phyloP scores from a whole-genome alignment of 179 eudicot species.

The Beta macrorhiza region DNA sequence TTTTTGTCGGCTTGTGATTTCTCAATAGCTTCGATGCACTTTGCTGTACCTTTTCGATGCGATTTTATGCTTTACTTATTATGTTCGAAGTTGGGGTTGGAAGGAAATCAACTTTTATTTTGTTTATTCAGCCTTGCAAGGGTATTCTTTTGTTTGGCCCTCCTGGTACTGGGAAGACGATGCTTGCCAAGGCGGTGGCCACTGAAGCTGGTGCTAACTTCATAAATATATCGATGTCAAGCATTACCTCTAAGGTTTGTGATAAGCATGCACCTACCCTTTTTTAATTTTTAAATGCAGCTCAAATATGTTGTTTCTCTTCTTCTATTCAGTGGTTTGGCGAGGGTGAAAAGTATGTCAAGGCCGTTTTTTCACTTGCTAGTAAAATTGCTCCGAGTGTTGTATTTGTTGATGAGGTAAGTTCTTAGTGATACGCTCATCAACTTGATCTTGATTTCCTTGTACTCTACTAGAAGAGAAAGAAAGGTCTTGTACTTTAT shows the following conservation, averaged over 20 bases:
- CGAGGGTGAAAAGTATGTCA: constrained; percentile 94
- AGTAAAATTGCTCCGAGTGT: constrained; percentile 96
- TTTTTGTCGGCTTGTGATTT: background rate
- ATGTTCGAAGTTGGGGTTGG: background rate
- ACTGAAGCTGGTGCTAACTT: constrained; percentile 97
- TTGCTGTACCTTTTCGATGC: background rate
- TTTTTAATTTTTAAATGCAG: constrained; percentile 1
- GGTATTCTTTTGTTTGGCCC: constrained; percentile 95
- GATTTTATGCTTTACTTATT: background rate
- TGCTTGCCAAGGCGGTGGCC: constrained; percentile 98
- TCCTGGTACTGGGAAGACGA: constrained; percentile 95
- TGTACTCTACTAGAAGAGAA: background rate
- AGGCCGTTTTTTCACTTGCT: constrained; percentile 88
- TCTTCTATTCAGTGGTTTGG: constrained; percentile 81
- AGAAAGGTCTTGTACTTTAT: background rate
- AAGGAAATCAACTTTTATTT: background rate
- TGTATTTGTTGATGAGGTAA: constrained; percentile 91
- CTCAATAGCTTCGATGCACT: background rate
- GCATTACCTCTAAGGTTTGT: constrained; percentile 79
- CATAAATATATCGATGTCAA: constrained; percentile 92
- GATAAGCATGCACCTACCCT: background rate
- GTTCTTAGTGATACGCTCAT: constrained; percentile 15
- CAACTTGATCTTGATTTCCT: background rate
- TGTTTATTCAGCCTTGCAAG: constrained; percentile 73
- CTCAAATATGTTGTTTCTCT: constrained; percentile 18